These are phyloP conservation scores for Sarcomyxa edulis DNA, from an alignment of 768 basidiomycete species.

Conservation along the genomic window DNA sequence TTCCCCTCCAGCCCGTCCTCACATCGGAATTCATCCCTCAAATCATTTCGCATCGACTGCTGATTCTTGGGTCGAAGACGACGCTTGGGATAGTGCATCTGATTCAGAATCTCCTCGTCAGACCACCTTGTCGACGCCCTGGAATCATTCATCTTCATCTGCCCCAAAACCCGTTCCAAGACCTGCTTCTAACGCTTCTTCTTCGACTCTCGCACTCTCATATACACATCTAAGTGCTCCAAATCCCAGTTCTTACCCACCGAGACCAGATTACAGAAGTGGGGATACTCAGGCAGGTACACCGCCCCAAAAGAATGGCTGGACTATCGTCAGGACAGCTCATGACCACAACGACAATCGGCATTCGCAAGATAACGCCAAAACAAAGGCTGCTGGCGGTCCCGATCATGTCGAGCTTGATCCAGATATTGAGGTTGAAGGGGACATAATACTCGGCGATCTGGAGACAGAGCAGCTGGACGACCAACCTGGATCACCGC, in stretches of 20 bases:
- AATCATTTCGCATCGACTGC: conserved; percentile 30
- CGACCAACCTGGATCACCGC: conserved; percentile 13
- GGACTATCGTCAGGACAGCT: conserved; percentile 66
- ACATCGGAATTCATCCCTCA: conserved; percentile 59
- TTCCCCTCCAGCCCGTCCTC: conserved; percentile 70
- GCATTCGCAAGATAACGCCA: conserved; percentile 10
- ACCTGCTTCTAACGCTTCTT: conserved; percentile 41
- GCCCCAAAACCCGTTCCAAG: conserved; percentile 55
- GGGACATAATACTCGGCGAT: conserved; percentile 74
- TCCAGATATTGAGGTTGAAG: conserved; percentile 63
- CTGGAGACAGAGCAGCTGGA: conserved; percentile 51
- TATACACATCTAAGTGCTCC: conserved; percentile 78
- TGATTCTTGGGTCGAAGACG: conserved; percentile 84
- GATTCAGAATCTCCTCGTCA: conserved; percentile 69
- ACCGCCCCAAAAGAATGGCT: conserved; percentile 48
- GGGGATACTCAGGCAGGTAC: too few relatives aligned
- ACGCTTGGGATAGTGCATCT: conserved; percentile 81
- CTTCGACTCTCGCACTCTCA: conserved; percentile 69
- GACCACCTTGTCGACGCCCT: conserved; percentile 42
- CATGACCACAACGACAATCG: conserved; percentile 18
- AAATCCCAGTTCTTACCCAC: conserved; percentile 70
- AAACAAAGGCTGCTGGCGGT: conserved; percentile 14
- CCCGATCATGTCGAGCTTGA: conserved; percentile 25
- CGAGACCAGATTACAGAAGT: conserved; percentile 46
- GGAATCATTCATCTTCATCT: conserved; percentile 33